Conservation (phyloP, 805 yeast species). For the Lachancea meyersii region DNA sequence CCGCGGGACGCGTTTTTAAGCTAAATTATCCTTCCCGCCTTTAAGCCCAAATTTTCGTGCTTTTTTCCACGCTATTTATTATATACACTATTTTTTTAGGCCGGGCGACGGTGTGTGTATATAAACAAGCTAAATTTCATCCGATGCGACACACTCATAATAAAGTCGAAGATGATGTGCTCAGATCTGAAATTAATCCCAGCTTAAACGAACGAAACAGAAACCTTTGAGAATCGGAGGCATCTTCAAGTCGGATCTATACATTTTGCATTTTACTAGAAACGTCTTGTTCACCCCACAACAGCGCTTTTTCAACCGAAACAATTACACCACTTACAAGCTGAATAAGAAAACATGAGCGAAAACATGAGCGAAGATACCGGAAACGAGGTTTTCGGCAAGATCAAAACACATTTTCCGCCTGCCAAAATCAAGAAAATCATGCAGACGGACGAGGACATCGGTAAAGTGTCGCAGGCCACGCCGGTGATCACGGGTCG, state of each 20-base stretch:
- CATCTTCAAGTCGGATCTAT: no score
- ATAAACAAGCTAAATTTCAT: conserved; percentile 5
- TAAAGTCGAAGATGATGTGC: neutral
- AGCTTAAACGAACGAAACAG: neutral
- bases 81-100: neutral
- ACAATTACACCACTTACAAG: no score
- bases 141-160: neutral
- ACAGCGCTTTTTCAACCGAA: no score
- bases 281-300: no score
- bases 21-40: neutral
- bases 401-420: conserved; percentile 76
- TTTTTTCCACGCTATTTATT: neutral
- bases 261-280: no score
- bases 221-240: neutral
- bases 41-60: no score
- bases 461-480: conserved; percentile 97
- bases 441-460: conserved; percentile 97
- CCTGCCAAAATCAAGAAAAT: conserved; percentile 92
- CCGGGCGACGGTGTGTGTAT: neutral
- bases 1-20: neutral
- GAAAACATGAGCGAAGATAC: conserved; percentile 8
- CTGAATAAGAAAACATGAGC: no score
- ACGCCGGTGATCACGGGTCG: conserved; percentile 98
- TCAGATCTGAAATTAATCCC: neutral
- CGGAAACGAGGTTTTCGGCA: conserved; percentile 24